Conservation (phyloP, 495 filamentous ascomycete genomes). For the Hypoxylon fuscum region DNA sequence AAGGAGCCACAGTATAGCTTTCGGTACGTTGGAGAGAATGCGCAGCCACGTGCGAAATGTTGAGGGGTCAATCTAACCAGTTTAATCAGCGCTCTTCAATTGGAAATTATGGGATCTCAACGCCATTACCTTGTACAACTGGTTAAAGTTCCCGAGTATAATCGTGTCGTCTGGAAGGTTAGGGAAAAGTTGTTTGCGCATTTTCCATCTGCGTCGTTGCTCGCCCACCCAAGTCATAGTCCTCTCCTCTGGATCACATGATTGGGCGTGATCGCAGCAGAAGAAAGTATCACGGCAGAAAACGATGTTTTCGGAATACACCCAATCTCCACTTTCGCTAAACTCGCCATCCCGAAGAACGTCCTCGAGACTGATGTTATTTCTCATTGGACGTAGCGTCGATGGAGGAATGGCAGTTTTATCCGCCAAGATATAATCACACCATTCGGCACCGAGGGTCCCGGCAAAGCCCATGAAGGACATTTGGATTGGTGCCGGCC, state of each 20-base stretch:
- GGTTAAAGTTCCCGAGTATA: slow-evolving; percentile 98
- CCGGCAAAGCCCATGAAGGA: slow-evolving; percentile 99
- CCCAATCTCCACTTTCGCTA: slow-evolving; percentile 75
- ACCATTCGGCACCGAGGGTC: slow-evolving; percentile 97
- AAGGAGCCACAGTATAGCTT: slow-evolving; percentile 93
- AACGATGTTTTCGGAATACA: slow-evolving; percentile 97
- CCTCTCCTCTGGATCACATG: slow-evolving; percentile 74
- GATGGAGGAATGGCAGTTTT: slow-evolving; percentile 82
- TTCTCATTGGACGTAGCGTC: slow-evolving; percentile 80
- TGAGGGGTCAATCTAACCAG: slow-evolving; percentile 87
- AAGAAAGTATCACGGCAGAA: slow-evolving; percentile 97
- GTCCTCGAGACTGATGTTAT: slow-evolving; percentile 77
- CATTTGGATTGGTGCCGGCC: slow-evolving; percentile 97
- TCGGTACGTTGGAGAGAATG: slow-evolving; percentile 85
- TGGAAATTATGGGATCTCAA: not conserved
- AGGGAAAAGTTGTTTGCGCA: slow-evolving; percentile 96
- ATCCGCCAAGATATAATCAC: slow-evolving; percentile 95
- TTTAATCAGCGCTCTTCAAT: slow-evolving; percentile 5
- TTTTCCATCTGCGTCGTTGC: slow-evolving; percentile 83
- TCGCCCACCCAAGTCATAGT: slow-evolving; percentile 85
- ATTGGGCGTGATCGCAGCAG: slow-evolving; percentile 97
- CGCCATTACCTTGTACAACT: slow-evolving; percentile 88
- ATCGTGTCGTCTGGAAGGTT: slow-evolving; percentile 81
- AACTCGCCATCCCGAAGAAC: slow-evolving; percentile 74
- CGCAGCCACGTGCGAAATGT: slow-evolving; percentile 97